Conservation (phyloP, 2,329 filamentous ascomycete species). For the Arthrinium puccinioides region DNA sequence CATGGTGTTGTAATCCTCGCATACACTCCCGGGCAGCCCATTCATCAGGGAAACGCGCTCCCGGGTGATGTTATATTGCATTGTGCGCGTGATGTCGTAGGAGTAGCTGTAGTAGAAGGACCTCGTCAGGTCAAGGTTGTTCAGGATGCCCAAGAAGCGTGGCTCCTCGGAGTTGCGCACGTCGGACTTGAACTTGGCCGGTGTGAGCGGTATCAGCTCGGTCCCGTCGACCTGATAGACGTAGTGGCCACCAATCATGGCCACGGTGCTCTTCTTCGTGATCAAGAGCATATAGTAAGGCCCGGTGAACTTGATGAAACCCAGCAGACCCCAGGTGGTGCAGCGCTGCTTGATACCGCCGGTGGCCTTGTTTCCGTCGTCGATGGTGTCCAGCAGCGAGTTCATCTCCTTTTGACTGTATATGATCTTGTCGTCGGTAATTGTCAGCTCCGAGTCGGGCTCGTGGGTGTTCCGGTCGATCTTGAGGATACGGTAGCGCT, state of each 20-base stretch:
- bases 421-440: constrained; percentile 90
- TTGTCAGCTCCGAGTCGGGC: constrained; percentile 67
- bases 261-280: constrained; percentile 91
- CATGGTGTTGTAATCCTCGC: constrained; percentile 79
- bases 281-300: constrained; percentile 96
- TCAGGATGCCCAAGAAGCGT: constrained; percentile 80
- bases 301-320: constrained; percentile 93
- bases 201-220: constrained; percentile 80
- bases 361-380: constrained; percentile 86
- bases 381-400: constrained; percentile 85
- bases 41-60: constrained; percentile 66
- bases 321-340: constrained; percentile 87
- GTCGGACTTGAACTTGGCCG: constrained; percentile 69
- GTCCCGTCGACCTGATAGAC: constrained; percentile 93
- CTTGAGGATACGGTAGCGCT: constrained; percentile 83
- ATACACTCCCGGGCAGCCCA: constrained; percentile 50
- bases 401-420: constrained; percentile 92
- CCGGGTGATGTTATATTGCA: constrained; percentile 84
- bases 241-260: constrained; percentile 93
- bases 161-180: constrained; percentile 78
- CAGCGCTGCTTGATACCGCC: constrained; percentile 86
- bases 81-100: constrained; percentile 86
- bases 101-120: constrained; percentile 99
- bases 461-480: constrained; percentile 84
- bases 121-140: constrained; percentile 80